phyloP scores from a whole-genome alignment of 2,329 filamentous ascomycete species.

The Calonectria pteridis region DNA sequence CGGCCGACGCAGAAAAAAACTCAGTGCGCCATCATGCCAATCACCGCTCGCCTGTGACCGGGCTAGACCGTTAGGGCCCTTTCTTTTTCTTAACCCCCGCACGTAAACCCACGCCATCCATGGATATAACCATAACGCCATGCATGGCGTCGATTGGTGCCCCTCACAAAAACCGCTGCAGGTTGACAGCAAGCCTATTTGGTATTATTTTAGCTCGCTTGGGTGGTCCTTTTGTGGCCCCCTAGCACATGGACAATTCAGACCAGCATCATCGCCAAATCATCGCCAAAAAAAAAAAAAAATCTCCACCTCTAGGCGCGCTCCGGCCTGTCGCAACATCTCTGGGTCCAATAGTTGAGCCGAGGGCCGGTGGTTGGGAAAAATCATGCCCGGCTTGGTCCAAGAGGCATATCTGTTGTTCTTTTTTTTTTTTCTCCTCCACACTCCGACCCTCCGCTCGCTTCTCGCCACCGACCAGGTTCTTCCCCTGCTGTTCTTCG shows the following conservation, averaged over 20 bases:
- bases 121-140: slow-evolving; percentile 9
- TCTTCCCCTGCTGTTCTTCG: slow-evolving; percentile 6
- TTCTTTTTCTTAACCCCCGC: not conserved
- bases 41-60: not conserved
- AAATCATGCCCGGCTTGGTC: not conserved
- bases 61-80: not conserved
- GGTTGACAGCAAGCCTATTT: slow-evolving; percentile 3
- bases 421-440: not conserved
- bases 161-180: not conserved
- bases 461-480: slow-evolving; percentile 1
- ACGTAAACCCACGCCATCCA: not conserved
- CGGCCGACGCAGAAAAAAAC: not conserved
- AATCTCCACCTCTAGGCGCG: not conserved
- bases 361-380: not conserved
- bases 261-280: not conserved
- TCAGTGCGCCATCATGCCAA: not conserved
- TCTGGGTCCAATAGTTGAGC: not conserved
- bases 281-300: not conserved
- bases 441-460: not conserved
- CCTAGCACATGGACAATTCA: too few relatives aligned
- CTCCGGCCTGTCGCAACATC: not conserved
- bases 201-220: not conserved
- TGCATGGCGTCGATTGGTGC: not conserved
- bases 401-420: slow-evolving; percentile 16
- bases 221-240: not conserved